Percentiles rank a stretch among this genome's conserved stretches.
phyloP scores from a whole-genome alignment of 495 filamentous ascomycete species.

The Penicillium crystallinum region DNA sequence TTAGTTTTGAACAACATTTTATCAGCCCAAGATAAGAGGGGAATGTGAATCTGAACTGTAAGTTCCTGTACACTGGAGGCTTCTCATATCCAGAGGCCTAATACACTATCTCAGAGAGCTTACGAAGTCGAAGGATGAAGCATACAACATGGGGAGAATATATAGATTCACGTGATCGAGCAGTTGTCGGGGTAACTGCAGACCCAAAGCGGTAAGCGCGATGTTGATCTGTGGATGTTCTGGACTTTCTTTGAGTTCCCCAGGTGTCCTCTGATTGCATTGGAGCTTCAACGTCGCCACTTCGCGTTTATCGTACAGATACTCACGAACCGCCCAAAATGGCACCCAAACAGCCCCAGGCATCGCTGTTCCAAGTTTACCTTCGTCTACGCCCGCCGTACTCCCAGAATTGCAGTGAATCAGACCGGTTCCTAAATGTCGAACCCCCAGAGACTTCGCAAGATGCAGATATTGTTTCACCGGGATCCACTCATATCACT shows the following conservation, averaged over 20 bases:
- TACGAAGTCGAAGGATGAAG: neutral
- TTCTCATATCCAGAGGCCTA: too few species aligned
- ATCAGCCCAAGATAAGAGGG: too few species aligned
- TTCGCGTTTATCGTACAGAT: neutral
- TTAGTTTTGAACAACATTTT: too few species aligned
- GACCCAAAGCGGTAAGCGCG: constrained; percentile 8
- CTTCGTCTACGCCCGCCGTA: constrained; percentile 78
- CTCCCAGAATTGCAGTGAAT: constrained; percentile 27
- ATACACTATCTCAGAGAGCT: too few species aligned
- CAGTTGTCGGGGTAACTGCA: constrained; percentile 20
- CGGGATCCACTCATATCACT: constrained; percentile 73
- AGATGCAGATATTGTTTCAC: constrained; percentile 30
- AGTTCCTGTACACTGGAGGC: too few species aligned
- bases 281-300: constrained; percentile 1
- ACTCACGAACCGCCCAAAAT: constrained; percentile 9
- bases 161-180: constrained; percentile 21
- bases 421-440: constrained; percentile 74
- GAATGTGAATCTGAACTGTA: too few species aligned
- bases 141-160: neutral
- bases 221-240: constrained; percentile 18
- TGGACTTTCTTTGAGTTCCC: constrained; percentile 6
- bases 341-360: constrained; percentile 41
- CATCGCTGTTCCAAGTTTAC: constrained; percentile 84
- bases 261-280: constrained; percentile 9
- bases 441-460: constrained; percentile 48